These are phyloP conservation scores for Syncephalastrum sp. DNA, from an alignment of 371 early-diverging fungal species.

Conservation along the genomic window DNA sequence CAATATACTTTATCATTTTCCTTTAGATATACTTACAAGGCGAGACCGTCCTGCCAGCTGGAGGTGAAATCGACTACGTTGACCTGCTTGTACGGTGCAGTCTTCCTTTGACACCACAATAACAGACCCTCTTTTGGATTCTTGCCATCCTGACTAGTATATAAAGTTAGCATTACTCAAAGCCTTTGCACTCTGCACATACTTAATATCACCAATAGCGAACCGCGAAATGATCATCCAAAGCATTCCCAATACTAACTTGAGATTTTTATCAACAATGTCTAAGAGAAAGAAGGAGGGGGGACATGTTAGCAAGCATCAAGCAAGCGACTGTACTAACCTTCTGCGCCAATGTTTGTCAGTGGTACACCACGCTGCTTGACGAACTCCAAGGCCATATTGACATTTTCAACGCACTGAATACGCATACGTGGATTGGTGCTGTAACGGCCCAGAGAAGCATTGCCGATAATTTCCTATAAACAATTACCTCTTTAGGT, in stretches of 20 bases:
- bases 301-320: not conserved
- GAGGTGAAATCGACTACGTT: constrained; percentile 84
- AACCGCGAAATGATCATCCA: constrained; percentile 98
- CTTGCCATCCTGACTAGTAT: constrained; percentile 82
- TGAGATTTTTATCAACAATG: constrained; percentile 93
- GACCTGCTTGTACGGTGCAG: constrained; percentile 83
- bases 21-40: constrained; percentile 61
- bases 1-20: not conserved
- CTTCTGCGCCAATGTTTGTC: constrained; percentile 94
- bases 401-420: constrained; percentile 96
- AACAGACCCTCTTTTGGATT: constrained; percentile 91
- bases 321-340: constrained; percentile 15
- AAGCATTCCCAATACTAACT: constrained; percentile 95
- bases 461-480: constrained; percentile 84
- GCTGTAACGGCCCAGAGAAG: constrained; percentile 78
- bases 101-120: constrained; percentile 96
- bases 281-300: constrained; percentile 49
- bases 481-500: constrained; percentile 14
- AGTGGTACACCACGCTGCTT: constrained; percentile 81
- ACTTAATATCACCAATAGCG: constrained; percentile 90
- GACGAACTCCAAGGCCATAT: constrained; percentile 92
- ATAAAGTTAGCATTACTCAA: not conserved
- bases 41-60: constrained; percentile 95
- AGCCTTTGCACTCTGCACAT: constrained; percentile 4
- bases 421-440: constrained; percentile 87